These are phyloP conservation scores for Boletellus deceptivus DNA, from an alignment of 1,284 basidiomycete species.

Conservation along the genomic window DNA sequence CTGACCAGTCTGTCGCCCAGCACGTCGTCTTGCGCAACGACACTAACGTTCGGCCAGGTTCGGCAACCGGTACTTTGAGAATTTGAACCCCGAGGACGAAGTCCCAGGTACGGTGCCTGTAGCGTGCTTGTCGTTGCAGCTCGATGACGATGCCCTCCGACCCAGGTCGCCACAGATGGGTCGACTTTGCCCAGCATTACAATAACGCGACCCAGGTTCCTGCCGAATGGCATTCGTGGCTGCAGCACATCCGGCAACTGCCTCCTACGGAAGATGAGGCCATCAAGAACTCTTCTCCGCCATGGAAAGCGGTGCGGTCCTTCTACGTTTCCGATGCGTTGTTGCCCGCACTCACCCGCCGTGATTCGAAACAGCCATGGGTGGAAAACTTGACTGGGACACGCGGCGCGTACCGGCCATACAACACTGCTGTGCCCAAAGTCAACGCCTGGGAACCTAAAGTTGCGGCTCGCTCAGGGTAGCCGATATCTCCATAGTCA, in stretches of 20 bases:
- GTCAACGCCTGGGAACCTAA: conserved; percentile 83
- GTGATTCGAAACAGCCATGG: conserved; percentile 59
- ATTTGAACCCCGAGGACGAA: conserved; percentile 81
- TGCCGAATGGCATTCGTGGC: conserved; percentile 94
- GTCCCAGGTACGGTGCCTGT: conserved; percentile 63
- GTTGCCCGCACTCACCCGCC: not conserved
- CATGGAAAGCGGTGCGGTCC: conserved; percentile 79
- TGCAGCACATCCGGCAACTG: conserved; percentile 83
- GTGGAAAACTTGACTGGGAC: conserved; percentile 90
- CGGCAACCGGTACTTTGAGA: conserved; percentile 91
- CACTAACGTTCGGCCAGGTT: conserved; percentile 49
- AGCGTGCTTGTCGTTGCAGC: not conserved
- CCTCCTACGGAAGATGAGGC: conserved; percentile 76
- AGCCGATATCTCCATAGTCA: not conserved
- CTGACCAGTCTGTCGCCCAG: conserved; percentile 65
- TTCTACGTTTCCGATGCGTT: not conserved
- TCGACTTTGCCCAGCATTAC: conserved; percentile 88
- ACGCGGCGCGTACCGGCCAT: conserved; percentile 82
- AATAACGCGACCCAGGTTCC: conserved; percentile 89
- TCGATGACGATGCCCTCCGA: not conserved
- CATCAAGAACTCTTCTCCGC: conserved; percentile 63
- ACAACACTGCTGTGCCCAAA: conserved; percentile 85
- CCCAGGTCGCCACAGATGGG: conserved; percentile 88
- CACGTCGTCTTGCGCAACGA: not conserved
- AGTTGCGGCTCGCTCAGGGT: conserved; percentile 46